A percentile compares a stretch with the other conserved stretches of the same genome.
Conservation (phyloP, 1,284 basidiomycete genomes). For the Pseudozyma pruni region DNA sequence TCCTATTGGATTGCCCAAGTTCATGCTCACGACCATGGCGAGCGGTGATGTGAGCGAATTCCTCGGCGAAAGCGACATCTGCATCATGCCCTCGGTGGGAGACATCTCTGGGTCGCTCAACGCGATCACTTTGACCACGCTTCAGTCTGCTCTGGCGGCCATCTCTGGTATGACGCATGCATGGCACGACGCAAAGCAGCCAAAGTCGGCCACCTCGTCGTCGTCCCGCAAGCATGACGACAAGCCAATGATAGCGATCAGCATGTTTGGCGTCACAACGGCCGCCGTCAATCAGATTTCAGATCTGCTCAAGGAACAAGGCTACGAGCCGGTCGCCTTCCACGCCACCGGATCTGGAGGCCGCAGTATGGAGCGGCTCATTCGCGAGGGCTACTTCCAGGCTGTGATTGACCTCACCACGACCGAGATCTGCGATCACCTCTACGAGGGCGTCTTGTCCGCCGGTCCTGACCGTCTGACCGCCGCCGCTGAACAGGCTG, state of each 20-base stretch:
- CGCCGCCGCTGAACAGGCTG: slow-evolving; percentile 19
- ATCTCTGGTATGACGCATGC: slow-evolving; percentile 41
- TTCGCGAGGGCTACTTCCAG: slow-evolving; percentile 34
- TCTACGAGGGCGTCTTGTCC: slow-evolving; percentile 37
- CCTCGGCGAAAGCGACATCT: slow-evolving; percentile 41
- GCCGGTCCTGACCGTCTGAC: slow-evolving; percentile 35
- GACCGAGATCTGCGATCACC: slow-evolving; percentile 40
- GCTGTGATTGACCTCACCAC: slow-evolving; percentile 43
- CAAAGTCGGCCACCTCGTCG: not conserved
- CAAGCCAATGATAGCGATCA: slow-evolving; percentile 37
- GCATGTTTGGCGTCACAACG: slow-evolving; percentile 49
- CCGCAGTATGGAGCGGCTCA: slow-evolving; percentile 38
- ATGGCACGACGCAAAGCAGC: not conserved
- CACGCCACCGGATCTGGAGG: slow-evolving; percentile 47
- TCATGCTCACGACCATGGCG: slow-evolving; percentile 45
- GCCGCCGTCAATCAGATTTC: slow-evolving; percentile 32
- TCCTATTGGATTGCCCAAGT: slow-evolving; percentile 41
- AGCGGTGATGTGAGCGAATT: slow-evolving; percentile 40
- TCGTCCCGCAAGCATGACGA: not conserved
- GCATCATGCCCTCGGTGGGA: slow-evolving; percentile 42
- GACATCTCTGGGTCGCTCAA: slow-evolving; percentile 46
- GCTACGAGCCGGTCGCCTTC: slow-evolving; percentile 42
- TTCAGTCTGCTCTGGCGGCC: slow-evolving; percentile 24
- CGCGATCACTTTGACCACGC: slow-evolving; percentile 29
- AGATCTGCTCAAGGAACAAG: slow-evolving; percentile 21